Evolutionary conservation across 1,284 basidiomycete genomes (phyloP).

Genomic region (Porodaedalea pini): DNA sequence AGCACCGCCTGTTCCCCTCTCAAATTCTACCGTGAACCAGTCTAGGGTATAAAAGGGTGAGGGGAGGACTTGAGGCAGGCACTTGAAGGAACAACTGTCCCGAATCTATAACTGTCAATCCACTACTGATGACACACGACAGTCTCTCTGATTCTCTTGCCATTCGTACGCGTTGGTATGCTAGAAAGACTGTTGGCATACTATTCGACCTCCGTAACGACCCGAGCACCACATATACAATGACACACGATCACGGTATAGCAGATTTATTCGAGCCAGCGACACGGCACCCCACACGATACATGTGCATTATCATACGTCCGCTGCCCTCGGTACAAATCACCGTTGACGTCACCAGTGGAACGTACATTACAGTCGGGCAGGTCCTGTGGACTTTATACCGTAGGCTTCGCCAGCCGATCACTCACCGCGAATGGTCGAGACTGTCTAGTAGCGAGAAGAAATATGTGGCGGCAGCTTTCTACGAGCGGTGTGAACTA

Average conservation of each 20-base stretch:
- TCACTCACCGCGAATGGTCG: conserved; percentile 1
- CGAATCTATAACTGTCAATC: not conserved
- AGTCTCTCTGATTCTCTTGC: not conserved
- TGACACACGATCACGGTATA: not conserved
- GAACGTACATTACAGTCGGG: conserved; percentile 9
- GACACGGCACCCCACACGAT: not conserved
- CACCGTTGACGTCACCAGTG: not conserved
- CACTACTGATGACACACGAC: not conserved
- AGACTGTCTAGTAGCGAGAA: not conserved
- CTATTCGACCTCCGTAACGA: conserved; percentile 6
- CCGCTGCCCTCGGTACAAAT: not conserved
- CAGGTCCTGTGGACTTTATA: conserved; percentile 7
- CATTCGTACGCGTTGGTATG: not conserved
- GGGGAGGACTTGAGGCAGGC: too few relatives aligned
- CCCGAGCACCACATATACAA: not conserved
- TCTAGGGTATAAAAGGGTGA: too few relatives aligned
- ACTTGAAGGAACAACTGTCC: too few relatives aligned
- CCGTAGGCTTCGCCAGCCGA: not conserved
- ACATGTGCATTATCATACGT: conserved; percentile 4
- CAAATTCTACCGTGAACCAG: too few relatives aligned
- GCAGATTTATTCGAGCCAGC: conserved; percentile 9
- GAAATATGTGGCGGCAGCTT: not conserved
- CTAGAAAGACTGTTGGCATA: not conserved
- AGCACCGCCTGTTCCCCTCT: too few relatives aligned
- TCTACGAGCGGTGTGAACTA: conserved; percentile 3